Base-by-base conservation (phyloP, 768 basidiomycete genomes). In the Scleroderma citrinum region DNA sequence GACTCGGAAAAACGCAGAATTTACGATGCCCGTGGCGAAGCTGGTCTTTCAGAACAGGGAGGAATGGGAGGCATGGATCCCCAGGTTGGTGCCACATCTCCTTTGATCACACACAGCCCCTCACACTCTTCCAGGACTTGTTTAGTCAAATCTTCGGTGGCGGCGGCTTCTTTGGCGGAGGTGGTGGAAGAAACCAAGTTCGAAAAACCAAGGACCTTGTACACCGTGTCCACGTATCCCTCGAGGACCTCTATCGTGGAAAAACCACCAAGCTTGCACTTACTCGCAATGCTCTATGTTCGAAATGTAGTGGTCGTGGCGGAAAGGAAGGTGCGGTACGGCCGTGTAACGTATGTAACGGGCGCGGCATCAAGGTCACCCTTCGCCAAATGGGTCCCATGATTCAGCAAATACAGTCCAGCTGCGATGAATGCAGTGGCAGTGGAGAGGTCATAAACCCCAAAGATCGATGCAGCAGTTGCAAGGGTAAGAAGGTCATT, bases 381-480 rank as follows among this genome's bases (percentile, higher is more conserved):
- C 72, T 98, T 53, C 88, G 96, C 53, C 96, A 98, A 68, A 89
- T 99, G 82, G 96, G 96, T 23, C 96, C 96, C 5, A 99, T 99
- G 96, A 91, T 99, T 59, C 96, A 99, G 70, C 95, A 99, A 71
- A 90, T 98, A 58, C 96, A 98, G 66, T 89, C 92, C 47, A 77
- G 83, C 39, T 99, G 96, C 73, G 83, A 86, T 64, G 96, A 97
- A 14, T 99, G 96, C 68, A 80, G 76, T 44, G 96, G 91, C 14
- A 80, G 83, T n/a, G 96, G 96, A 56, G 95, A 99, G 69, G 76
- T 93, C 59, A 96, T 99, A 75, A 93, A 92, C 67, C 63, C 72
- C 49, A 97, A 93, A 68, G 92, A 98, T 74, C 79, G 87, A 51
- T 99, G 96, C 80, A 78, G 82, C 65, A 74, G 72, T 30, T 99